Base-by-base conservation (phyloP, 1,284 basidiomycete genomes). In the Pseudozyma sp. region DNA sequence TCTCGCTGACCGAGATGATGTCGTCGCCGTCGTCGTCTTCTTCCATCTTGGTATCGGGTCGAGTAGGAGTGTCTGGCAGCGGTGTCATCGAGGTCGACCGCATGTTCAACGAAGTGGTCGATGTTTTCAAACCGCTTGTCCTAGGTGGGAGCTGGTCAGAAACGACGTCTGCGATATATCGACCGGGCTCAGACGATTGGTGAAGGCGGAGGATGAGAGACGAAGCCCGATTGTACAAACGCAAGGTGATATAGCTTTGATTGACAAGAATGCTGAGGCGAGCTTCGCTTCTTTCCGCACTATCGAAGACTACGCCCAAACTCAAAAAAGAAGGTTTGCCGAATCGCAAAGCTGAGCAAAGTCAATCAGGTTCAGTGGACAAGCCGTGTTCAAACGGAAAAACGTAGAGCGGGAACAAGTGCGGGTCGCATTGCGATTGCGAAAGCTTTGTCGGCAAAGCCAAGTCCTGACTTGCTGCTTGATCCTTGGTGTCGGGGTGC, bases 1-100 rank as follows among this genome's bases (percentile, higher is more conserved):
- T 43, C 10, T 60, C 53, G 29, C 56, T 47, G 44, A 67, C 47
- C 16, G 60, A 39, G 2, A 49, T 24, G n/a, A 60, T 42, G 9
- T 58, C 53, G 30, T 54, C 49, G 16, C 47, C 48, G 34, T 66
- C 57, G n/a, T 46, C 49, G 11, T 29, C 17, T 10, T 31, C 50
- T 31, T 52, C 16, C 39, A 19, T 37, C 51, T n/a, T 9, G 0
- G 13, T 7, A 0, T 2, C 7, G 29, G 43, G 24, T 16, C 10
- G 17, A 29, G 24, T 19, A n/a, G 34, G 6, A 6, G 13, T 13
- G 50, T 16, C 5, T 9, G 52, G 50, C 16, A 54, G 49, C 4
- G 54, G 54, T 31, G 49, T 53, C 11, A 37, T n/a, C 14, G 63
- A 44, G 7, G 56, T 51, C 34, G 56, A 51, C 29, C 49, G 40